These are phyloP conservation scores for Ophiosphaerella korrae DNA, from an alignment of 2,329 filamentous ascomycete genomes.

Conservation along the genomic window DNA sequence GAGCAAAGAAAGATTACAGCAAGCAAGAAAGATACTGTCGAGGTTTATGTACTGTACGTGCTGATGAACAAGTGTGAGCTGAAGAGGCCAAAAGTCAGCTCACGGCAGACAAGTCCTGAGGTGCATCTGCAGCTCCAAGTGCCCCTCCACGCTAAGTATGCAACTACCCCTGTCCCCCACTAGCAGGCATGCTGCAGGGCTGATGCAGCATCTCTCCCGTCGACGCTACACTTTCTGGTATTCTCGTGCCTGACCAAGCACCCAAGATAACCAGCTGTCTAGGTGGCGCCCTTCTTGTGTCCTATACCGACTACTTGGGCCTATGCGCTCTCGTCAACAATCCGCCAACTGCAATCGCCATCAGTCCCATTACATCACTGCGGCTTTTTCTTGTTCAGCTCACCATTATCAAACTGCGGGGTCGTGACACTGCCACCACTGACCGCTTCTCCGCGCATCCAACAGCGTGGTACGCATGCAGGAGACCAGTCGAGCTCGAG, in stretches of 20 bases:
- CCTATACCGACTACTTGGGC: too few species aligned
- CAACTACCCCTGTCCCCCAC: slow-evolving; percentile 10
- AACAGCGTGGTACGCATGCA: too few species aligned
- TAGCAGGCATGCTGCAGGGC: slow-evolving; percentile 27
- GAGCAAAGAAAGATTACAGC: background rate
- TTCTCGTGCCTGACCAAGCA: slow-evolving; percentile 13
- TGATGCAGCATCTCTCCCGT: slow-evolving; percentile 19
- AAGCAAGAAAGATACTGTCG: background rate
- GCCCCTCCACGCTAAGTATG: slow-evolving; percentile 14
- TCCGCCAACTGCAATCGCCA: too few species aligned
- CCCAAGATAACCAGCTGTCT: background rate
- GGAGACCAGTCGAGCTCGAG: too few species aligned
- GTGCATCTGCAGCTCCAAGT: slow-evolving; percentile 9
- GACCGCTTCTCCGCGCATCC: too few species aligned
- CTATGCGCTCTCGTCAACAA: too few species aligned
- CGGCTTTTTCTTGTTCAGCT: too few species aligned
- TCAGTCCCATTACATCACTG: too few species aligned
- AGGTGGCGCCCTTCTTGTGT: too few species aligned
- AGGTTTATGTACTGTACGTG: background rate
- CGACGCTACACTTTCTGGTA: slow-evolving; percentile 17
- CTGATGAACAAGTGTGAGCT: background rate
- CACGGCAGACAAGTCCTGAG: slow-evolving; percentile 2
- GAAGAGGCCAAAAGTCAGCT: slow-evolving; percentile 14
- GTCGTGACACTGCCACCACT: too few species aligned
- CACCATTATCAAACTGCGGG: too few species aligned